Evolutionary conservation across 1,284 basidiomycete species (phyloP).

Genomic region (Pseudozyma hubeiensis): DNA sequence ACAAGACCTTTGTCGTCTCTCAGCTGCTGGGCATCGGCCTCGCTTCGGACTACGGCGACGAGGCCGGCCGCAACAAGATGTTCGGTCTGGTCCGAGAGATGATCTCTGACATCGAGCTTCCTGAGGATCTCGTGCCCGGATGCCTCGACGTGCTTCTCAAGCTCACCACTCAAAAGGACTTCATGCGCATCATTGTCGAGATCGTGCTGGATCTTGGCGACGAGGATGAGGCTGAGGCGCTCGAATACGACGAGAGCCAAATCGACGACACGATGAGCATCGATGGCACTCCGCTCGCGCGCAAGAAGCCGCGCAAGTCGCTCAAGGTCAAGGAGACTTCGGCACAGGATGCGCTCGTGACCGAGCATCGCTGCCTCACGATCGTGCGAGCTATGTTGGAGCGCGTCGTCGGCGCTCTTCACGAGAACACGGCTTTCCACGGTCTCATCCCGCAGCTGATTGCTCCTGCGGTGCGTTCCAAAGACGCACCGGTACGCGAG

Average conservation of each 20-base stretch:
- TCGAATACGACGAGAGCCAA: constrained; percentile 43
- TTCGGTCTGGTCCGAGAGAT: constrained; percentile 72
- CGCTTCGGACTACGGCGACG: constrained; percentile 90
- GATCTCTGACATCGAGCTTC: constrained; percentile 82
- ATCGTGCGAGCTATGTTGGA: constrained; percentile 91
- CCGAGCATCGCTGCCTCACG: constrained; percentile 61
- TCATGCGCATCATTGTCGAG: constrained; percentile 93
- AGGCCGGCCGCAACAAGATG: constrained; percentile 92
- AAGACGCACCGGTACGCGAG: constrained; percentile 84
- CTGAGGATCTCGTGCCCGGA: constrained; percentile 80
- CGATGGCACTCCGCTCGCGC: constrained; percentile 35
- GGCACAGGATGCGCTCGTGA: constrained; percentile 38
- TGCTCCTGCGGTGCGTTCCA: constrained; percentile 87
- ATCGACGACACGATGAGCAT: constrained; percentile 47
- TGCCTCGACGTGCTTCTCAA: constrained; percentile 88
- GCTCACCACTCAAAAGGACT: constrained; percentile 86
- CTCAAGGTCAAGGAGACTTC: constrained; percentile 29
- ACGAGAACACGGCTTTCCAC: constrained; percentile 92
- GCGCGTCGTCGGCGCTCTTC: constrained; percentile 77
- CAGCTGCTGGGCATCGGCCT: constrained; percentile 85
- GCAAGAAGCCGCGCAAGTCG: constrained; percentile 48
- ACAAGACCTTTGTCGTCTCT: constrained; percentile 79
- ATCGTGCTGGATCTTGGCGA: constrained; percentile 76
- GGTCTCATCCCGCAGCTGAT: constrained; percentile 90
- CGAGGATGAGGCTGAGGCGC: constrained; percentile 70